Conservation (phyloP, 139 green algal species). For the Chlorella sp. region DNA sequence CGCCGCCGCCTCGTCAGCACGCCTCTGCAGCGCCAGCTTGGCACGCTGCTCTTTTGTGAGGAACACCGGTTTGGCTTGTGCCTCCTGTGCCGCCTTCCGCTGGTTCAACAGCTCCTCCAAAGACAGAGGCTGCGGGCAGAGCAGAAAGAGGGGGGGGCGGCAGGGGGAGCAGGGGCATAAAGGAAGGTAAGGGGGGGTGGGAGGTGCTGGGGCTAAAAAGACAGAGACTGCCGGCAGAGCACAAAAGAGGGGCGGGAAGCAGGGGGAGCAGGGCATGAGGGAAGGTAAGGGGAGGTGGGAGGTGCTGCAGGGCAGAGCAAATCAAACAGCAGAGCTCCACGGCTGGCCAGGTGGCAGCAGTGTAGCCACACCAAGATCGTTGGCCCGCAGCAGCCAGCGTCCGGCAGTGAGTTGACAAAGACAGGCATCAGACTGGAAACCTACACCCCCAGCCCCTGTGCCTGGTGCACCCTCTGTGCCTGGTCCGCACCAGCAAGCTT, state of each 20-base stretch:
- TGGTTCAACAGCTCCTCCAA: conserved; percentile 92
- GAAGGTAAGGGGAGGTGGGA: not conserved
- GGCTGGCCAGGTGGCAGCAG: not conserved
- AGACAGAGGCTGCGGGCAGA: conserved; percentile 78
- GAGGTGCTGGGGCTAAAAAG: conserved; percentile 59
- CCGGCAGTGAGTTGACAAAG: too few relatives aligned
- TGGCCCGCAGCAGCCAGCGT: too few relatives aligned
- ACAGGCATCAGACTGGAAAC: too few relatives aligned
- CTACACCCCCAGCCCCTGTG: too few relatives aligned
- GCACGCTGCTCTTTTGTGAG: conserved; percentile 89
- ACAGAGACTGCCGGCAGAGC: conserved; percentile 77
- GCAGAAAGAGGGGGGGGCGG: too few relatives aligned
- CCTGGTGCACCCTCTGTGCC: too few relatives aligned
- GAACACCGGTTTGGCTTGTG: conserved; percentile 88
- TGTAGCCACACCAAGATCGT: too few relatives aligned
- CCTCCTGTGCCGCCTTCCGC: conserved; percentile 78
- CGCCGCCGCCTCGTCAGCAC: conserved; percentile 57
- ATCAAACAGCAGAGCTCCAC: too few relatives aligned
- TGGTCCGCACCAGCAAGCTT: too few relatives aligned
- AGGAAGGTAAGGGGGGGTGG: not conserved
- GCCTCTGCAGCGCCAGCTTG: conserved; percentile 77
- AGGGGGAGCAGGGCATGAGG: not conserved
- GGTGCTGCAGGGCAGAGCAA: not conserved
- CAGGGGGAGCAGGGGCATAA: not conserved
- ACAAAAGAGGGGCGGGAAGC: not conserved